Evolutionary conservation across 2,329 filamentous ascomycete species (phyloP).

Genomic region (Fusarium fujikuroi): DNA sequence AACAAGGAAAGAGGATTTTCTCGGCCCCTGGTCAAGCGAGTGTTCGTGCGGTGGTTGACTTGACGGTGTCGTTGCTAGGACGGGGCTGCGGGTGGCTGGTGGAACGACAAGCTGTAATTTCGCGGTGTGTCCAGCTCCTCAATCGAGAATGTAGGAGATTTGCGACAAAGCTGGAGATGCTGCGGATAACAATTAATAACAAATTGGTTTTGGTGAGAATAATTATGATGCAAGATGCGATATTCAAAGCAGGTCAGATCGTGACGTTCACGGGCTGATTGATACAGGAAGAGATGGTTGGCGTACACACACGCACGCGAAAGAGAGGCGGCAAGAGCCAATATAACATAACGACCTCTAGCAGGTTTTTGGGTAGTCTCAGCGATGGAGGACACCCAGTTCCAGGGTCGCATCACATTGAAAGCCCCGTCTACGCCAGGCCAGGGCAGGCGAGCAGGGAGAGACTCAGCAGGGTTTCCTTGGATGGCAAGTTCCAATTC

Average conservation of each 20-base stretch:
- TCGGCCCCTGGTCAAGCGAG: conserved; percentile 20
- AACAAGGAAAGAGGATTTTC: conserved; percentile 35
- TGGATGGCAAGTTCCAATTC: conserved; percentile 25
- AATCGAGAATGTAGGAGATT: conserved; percentile 1
- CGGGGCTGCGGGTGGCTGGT: conserved; percentile 36
- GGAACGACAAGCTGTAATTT: conserved; percentile 36
- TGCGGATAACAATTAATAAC: not conserved
- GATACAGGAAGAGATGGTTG: conserved; percentile 32
- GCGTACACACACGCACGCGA: conserved; percentile 13
- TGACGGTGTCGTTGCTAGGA: conserved; percentile 38
- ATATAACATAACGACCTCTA: conserved; percentile 34
- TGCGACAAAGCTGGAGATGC: not conserved
- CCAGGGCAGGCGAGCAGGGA: conserved; percentile 9
- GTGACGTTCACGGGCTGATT: conserved; percentile 19
- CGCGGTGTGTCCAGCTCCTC: conserved; percentile 28
- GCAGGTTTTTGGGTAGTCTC: conserved; percentile 39
- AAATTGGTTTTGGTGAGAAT: not conserved
- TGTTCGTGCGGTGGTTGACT: conserved; percentile 35
- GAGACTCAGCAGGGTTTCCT: conserved; percentile 16
- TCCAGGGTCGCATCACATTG: conserved; percentile 24
- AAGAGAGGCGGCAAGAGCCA: conserved; percentile 35
- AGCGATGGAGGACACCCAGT: conserved; percentile 26
- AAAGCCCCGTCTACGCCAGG: conserved; percentile 8
- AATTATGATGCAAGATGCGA: not conserved
- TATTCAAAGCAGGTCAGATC: not conserved